These are phyloP conservation scores for Trapa bicornis DNA, from an alignment of 345 rosid genomes.

Conservation along the genomic window DNA sequence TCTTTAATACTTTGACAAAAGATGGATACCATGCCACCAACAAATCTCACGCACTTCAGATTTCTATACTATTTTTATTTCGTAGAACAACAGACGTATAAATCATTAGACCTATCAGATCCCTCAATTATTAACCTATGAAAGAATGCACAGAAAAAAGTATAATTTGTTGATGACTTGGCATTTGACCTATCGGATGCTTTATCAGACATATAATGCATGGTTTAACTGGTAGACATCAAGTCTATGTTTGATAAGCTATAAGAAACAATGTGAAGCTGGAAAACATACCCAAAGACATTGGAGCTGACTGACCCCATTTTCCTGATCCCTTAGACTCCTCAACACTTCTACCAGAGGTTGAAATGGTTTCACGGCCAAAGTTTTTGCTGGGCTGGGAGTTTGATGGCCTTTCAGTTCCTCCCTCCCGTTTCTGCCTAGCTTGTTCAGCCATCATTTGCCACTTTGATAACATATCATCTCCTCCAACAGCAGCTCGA, in stretches of 20 bases:
- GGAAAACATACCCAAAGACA: constrained; percentile 31
- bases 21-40: neutral
- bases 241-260: neutral
- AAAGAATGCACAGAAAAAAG: too few species aligned
- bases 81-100: too few species aligned
- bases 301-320: constrained; percentile 18
- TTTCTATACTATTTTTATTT: too few species aligned
- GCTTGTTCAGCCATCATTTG: constrained; percentile 95
- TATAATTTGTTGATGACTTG: too few species aligned
- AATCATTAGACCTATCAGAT: too few species aligned
- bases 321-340: constrained; percentile 49
- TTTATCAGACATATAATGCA: neutral
- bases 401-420: constrained; percentile 27
- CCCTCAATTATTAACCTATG: too few species aligned
- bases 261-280: neutral
- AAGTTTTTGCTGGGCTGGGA: constrained; percentile 47
- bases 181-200: neutral
- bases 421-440: constrained; percentile 68
- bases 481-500: constrained; percentile 93
- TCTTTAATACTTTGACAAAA: neutral
- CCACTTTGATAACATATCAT: constrained; percentile 90
- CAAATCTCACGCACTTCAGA: too few species aligned
- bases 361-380: constrained; percentile 22
- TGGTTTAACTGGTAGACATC: neutral
- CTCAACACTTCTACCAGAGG: constrained; percentile 36